phyloP scores from a whole-genome alignment of 1,284 basidiomycete genomes.

The Austroboletus olivaceoglutinosus region DNA sequence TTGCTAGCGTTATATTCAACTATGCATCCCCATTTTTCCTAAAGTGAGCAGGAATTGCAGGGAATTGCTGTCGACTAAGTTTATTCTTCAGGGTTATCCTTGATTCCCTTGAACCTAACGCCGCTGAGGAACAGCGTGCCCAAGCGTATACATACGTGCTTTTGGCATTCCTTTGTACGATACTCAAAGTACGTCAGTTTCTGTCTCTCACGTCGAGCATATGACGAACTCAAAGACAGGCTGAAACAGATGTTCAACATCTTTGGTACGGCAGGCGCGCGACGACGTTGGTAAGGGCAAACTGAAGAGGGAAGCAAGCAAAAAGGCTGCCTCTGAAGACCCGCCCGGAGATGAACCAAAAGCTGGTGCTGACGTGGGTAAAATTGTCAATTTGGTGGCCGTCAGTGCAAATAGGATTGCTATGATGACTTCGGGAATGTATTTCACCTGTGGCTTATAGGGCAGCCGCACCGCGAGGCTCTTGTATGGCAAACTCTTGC shows the following conservation, averaged over 20 bases:
- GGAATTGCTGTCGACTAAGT: neutral
- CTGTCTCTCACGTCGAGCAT: neutral
- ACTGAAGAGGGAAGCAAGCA: slow-evolving; percentile 16
- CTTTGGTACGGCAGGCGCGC: slow-evolving; percentile 64
- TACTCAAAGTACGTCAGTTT: slow-evolving; percentile 40
- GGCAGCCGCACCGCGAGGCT: slow-evolving; percentile 62
- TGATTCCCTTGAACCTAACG: slow-evolving; percentile 17
- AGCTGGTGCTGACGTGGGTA: slow-evolving; percentile 70
- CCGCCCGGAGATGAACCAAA: slow-evolving; percentile 51
- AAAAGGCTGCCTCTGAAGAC: slow-evolving; percentile 15
- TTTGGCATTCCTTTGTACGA: slow-evolving; percentile 51
- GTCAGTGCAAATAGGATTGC: slow-evolving; percentile 62
- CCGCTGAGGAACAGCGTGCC: slow-evolving; percentile 42
- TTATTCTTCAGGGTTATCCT: slow-evolving; percentile 37
- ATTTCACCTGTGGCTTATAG: slow-evolving; percentile 53
- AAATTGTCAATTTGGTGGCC: slow-evolving; percentile 79
- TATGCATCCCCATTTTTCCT: slow-evolving; percentile 57
- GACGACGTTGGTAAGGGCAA: slow-evolving; percentile 55
- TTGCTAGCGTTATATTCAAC: slow-evolving; percentile 53
- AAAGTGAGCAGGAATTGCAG: slow-evolving; percentile 18
- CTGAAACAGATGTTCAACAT: slow-evolving; percentile 62
- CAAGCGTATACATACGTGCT: slow-evolving; percentile 65
- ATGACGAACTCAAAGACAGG: slow-evolving; percentile 27
- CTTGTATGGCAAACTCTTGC: slow-evolving; percentile 52
- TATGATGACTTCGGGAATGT: slow-evolving; percentile 49